These are phyloP conservation scores for Trichoderma afroharzianum DNA, from an alignment of 2,329 filamentous ascomycete genomes.

Conservation along the genomic window DNA sequence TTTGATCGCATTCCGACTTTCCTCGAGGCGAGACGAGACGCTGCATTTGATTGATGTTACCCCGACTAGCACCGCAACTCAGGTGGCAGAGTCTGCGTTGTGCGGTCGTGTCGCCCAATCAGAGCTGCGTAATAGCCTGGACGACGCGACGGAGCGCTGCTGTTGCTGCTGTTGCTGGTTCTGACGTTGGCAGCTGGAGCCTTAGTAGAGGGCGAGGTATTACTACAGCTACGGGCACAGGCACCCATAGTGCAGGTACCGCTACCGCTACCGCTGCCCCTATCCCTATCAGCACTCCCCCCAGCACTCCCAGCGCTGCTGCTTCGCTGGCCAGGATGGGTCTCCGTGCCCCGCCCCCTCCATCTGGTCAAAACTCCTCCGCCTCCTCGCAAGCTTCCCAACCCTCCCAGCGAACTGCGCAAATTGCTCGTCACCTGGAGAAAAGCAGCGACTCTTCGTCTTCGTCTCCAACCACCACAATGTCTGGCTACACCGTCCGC, in stretches of 20 bases:
- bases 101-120: conserved; percentile 18
- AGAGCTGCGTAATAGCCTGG: neutral
- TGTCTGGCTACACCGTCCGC: conserved; percentile 71
- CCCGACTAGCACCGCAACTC: neutral
- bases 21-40: neutral
- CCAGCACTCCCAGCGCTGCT: neutral
- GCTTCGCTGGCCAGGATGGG: conserved; percentile 22
- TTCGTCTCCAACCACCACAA: conserved; percentile 32
- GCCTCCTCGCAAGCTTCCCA: conserved; percentile 33
- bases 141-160: conserved; percentile 1
- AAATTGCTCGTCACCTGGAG: conserved; percentile 52
- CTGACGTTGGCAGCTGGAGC: neutral
- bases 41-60: neutral
- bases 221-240: conserved; percentile 3
- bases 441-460: conserved; percentile 20
- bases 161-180: neutral
- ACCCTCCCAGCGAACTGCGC: conserved; percentile 48
- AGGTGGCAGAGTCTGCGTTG: conserved; percentile 18
- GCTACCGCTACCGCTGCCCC: neutral
- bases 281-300: neutral
- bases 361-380: conserved; percentile 27
- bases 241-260: neutral
- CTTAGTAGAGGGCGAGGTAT: neutral
- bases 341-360: conserved; percentile 39
- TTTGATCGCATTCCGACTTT: neutral